phyloP scores from a whole-genome alignment of 495 filamentous ascomycete species.

The Penicillium canescens region DNA sequence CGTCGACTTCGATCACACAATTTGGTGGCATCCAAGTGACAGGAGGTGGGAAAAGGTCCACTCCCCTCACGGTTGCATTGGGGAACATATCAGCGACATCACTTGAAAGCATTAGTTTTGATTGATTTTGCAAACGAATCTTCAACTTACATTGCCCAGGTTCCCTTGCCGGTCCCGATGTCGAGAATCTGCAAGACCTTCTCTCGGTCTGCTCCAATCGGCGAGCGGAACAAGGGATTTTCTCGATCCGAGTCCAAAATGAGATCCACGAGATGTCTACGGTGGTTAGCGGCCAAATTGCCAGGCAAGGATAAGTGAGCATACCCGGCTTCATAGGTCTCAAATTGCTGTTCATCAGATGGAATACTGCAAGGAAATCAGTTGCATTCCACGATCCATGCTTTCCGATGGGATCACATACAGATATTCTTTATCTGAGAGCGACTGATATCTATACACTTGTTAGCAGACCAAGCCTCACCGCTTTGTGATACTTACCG shows the following conservation, averaged over 20 bases:
- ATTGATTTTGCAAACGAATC: background rate
- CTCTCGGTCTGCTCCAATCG: conserved; percentile 6
- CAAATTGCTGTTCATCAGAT: conserved; percentile 18
- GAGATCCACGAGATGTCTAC: conserved; percentile 16
- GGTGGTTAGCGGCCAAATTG: background rate
- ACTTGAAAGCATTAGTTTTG: background rate
- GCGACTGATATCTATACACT: conserved; percentile 16
- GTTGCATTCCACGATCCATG: background rate
- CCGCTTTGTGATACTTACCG: conserved; percentile 6
- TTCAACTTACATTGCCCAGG: conserved; percentile 23
- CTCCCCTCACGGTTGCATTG: conserved; percentile 22
- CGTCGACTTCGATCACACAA: conserved; percentile 22
- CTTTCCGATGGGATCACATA: background rate
- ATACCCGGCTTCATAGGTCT: conserved; percentile 23
- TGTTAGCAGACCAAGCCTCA: background rate
- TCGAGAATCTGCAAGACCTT: conserved; percentile 14
- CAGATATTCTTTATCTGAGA: conserved; percentile 18
- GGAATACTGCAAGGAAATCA: conserved; percentile 9
- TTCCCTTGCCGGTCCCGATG: conserved; percentile 22
- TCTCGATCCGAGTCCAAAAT: conserved; percentile 16
- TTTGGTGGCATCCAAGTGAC: conserved; percentile 23
- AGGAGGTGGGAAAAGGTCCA: conserved; percentile 28
- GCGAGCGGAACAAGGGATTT: conserved; percentile 22
- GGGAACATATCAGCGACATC: conserved; percentile 25
- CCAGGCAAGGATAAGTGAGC: background rate